Evolutionary conservation across 495 filamentous ascomycete species (phyloP), one percentile per base, ranked within the genome.

Genomic region (Chaetomium cochliodes): DNA sequence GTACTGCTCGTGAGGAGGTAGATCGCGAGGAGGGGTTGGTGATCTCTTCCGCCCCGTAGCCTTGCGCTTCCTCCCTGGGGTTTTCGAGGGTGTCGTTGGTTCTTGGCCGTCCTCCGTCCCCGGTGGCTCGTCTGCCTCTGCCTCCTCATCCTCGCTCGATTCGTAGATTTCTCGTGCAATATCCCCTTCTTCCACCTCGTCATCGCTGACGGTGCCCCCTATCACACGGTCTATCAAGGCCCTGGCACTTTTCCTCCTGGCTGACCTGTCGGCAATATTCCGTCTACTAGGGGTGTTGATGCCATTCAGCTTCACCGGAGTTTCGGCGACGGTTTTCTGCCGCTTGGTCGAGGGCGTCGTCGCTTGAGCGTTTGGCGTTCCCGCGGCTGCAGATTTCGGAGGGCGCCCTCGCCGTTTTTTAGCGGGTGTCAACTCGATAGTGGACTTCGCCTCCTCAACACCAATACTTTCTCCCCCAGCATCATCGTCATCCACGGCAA

Each of bases 1-100:
- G 73, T 96, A 98, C 57, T 87, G 88, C 72, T 98, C 94, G 66
- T 96, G 89, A 0, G 92, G 80, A 23, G 92, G 90, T 5, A 98
- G 81, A 64, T 93, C 85, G 30, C 83, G 82, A 42, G 91, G 90
- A 5, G 93, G 91, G 11, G 91, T 92, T 7, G 90, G 90, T 13
- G 90, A 90, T 49, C 85, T 87, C 72, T 89, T 89, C 63, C 86
- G 84, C 5, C 70, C 58, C 37, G 42, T 37, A 12, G 71, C 37
- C 54, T 69, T 68, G 20, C 66, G 65, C 54, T 69, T 73, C 46
- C 70, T 68, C 8, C 77, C 76, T 0, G 74, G 73, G 18, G 73
- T 73, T 86, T 89, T 18, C 80, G 86, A 73, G 82, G 80, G 70
- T 83, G 87, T 67, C 79, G 69, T 69, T 12, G 72, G 62, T 26